phyloP scores from a whole-genome alignment of 2,329 filamentous ascomycete genomes.

The Diaporthe sp. region DNA sequence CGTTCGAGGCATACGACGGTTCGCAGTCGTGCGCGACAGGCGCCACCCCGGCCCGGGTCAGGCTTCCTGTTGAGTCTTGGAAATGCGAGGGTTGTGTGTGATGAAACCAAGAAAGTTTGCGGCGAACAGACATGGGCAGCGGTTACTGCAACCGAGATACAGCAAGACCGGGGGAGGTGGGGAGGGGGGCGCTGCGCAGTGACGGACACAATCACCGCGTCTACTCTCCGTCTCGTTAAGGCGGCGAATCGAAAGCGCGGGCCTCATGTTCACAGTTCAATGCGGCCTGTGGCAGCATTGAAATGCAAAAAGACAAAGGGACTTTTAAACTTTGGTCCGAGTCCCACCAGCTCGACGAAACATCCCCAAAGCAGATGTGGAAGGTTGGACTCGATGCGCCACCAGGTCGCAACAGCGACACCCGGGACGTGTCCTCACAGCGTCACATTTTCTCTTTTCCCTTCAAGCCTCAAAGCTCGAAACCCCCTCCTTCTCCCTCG shows the following conservation, averaged over 20 bases:
- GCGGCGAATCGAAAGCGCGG: slow-evolving; percentile 9
- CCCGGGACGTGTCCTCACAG: slow-evolving; percentile 4
- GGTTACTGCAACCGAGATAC: slow-evolving; percentile 12
- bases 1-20: not conserved
- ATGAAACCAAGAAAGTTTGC: slow-evolving; percentile 28
- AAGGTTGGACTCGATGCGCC: slow-evolving; percentile 19
- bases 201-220: not conserved
- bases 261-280: not conserved
- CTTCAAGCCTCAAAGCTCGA: slow-evolving; percentile 10
- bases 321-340: slow-evolving; percentile 18
- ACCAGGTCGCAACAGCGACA: slow-evolving; percentile 4
- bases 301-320: not conserved
- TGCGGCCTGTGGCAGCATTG: slow-evolving; percentile 12
- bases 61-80: slow-evolving; percentile 11
- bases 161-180: not conserved
- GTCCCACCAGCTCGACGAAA: slow-evolving; percentile 28
- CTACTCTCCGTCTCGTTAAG: not conserved
- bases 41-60: not conserved
- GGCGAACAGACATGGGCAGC: slow-evolving; percentile 14
- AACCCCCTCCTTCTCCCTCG: not conserved
- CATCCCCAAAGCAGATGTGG: slow-evolving; percentile 23
- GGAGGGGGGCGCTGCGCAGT: not conserved
- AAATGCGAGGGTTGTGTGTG: slow-evolving; percentile 9
- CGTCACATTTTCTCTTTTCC: not conserved
- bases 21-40: not conserved